Percentiles rank a stretch among this genome's conserved stretches.
phyloP scores from a whole-genome alignment of 352 stramenopile species.

The Globisporangium viniferum region DNA sequence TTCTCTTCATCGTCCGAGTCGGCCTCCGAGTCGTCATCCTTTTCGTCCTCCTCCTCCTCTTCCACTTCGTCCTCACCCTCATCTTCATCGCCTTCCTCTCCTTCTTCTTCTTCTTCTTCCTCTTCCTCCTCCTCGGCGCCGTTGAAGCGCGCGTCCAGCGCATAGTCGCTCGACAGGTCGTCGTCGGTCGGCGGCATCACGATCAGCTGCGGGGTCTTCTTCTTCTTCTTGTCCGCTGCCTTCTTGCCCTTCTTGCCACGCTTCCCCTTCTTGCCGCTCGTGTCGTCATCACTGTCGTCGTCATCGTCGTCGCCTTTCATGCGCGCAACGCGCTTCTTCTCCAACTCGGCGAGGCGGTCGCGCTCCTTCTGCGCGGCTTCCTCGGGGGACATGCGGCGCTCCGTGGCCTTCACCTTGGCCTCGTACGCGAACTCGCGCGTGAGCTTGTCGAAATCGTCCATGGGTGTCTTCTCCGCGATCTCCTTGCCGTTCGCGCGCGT shows the following conservation, averaged over 20 bases:
- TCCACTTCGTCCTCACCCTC: constrained; percentile 55
- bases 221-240: constrained; percentile 15
- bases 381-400: constrained; percentile 93
- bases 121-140: constrained; percentile 46
- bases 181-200: constrained; percentile 86
- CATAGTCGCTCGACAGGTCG: constrained; percentile 87
- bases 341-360: constrained; percentile 88
- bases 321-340: constrained; percentile 91
- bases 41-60: constrained; percentile 49
- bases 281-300: constrained; percentile 64
- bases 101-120: constrained; percentile 26
- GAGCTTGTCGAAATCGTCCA: constrained; percentile 87
- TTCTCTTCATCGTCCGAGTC: constrained; percentile 26
- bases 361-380: constrained; percentile 92
- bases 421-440: constrained; percentile 87
- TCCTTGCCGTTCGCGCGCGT: constrained; percentile 62
- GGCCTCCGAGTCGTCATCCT: constrained; percentile 40
- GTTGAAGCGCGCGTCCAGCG: constrained; percentile 59
- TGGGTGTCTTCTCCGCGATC: constrained; percentile 58
- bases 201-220: constrained; percentile 48
- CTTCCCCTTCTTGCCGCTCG: constrained; percentile 47
- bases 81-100: constrained; percentile 37
- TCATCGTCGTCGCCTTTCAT: constrained; percentile 92
- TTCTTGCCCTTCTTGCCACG: constrained; percentile 34
- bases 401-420: constrained; percentile 90